Conservation (phyloP, 176 grass and related monocot species). For the Bolboschoenus planiculmis region DNA sequence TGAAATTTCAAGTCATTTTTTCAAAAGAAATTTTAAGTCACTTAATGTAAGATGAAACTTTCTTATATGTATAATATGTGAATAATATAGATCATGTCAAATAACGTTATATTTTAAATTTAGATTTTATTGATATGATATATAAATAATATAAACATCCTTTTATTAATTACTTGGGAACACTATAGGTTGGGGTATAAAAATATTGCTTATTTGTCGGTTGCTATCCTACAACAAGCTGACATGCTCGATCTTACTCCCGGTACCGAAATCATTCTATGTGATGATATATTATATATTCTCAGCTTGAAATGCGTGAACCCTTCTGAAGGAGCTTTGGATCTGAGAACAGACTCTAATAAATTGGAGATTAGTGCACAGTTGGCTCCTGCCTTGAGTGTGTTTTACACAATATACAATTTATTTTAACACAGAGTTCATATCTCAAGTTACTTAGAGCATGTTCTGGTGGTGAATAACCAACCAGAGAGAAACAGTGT, state of each 20-base stretch:
- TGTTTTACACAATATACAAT: background rate
- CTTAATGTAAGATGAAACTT: no score
- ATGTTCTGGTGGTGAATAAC: constrained; percentile 1
- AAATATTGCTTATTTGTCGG: background rate
- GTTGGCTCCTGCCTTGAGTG: background rate
- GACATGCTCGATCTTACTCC: background rate
- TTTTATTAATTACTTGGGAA: no score
- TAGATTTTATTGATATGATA: no score
- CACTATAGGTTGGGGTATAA: background rate
- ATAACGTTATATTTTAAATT: no score
- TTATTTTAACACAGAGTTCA: background rate
- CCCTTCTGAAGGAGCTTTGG: background rate
- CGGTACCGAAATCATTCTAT: background rate
- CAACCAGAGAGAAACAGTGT: background rate
- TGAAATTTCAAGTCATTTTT: no score
- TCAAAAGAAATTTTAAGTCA: no score
- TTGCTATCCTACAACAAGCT: background rate
- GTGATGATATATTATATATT: background rate
- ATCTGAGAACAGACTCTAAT: background rate
- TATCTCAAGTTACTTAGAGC: background rate
- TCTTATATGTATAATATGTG: no score
- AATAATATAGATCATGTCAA: no score
- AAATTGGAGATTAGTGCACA: background rate
- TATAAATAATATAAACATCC: no score
- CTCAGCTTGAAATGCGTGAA: background rate